Evolutionary conservation across 2,329 filamentous ascomycete genomes (phyloP).

Genomic region (Pyrenochaeta sp.): DNA sequence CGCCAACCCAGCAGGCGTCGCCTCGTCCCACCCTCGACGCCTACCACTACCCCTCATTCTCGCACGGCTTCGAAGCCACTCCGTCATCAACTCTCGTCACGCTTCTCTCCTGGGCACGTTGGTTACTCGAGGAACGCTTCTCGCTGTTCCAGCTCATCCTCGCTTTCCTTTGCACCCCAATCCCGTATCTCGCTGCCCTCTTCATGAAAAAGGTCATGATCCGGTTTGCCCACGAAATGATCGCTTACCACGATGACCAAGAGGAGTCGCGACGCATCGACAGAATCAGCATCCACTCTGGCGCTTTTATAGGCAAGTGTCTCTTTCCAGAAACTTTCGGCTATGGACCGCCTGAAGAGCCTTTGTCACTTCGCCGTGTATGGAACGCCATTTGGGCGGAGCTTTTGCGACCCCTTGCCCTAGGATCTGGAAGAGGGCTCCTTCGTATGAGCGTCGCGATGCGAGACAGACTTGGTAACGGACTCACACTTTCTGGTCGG

Average conservation of each 20-base stretch:
- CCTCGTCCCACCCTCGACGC: neutral
- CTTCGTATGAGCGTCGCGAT: neutral
- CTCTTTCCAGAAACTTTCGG: conserved; percentile 6
- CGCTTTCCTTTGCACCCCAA: neutral
- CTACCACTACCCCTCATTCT: neutral
- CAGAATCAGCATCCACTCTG: neutral
- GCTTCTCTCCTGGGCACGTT: neutral
- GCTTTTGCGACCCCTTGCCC: neutral
- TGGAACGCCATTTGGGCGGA: neutral
- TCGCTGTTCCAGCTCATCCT: conserved; percentile 3
- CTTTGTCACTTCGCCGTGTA: neutral
- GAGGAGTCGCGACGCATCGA: conserved; percentile 6
- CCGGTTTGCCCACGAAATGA: neutral
- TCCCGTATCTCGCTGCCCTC: neutral
- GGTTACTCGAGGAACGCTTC: conserved; percentile 1
- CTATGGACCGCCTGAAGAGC: neutral
- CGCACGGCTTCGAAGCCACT: neutral
- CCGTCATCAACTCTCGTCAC: neutral
- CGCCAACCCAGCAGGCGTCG: neutral
- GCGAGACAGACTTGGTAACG: neutral
- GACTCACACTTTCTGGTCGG: neutral
- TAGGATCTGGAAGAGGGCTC: neutral
- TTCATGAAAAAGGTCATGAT: neutral
- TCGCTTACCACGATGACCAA: conserved; percentile 3
- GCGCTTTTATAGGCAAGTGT: conserved; percentile 3